Evolutionary conservation across 345 rosid species (phyloP).

Genomic region (Camelina hispida): DNA sequence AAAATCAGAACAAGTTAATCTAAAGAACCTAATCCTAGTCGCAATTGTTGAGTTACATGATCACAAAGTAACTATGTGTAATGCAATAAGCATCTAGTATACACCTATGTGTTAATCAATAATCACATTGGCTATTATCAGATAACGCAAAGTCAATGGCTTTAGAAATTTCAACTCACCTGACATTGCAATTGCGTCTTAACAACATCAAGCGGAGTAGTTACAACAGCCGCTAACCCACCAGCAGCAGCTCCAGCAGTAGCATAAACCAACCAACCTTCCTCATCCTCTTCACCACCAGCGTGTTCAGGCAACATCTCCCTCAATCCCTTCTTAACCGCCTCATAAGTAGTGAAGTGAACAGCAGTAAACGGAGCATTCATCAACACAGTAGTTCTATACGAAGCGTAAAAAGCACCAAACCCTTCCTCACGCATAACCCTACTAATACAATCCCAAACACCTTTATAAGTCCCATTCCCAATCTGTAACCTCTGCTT

Average conservation of each 20-base stretch:
- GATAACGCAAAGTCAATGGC: background rate
- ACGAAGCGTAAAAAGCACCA: constrained; percentile 90
- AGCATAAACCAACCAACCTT: constrained; percentile 75
- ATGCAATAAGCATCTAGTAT: constrained; percentile 3
- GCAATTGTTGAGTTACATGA: background rate
- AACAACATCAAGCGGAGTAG: constrained; percentile 53
- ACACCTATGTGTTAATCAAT: background rate
- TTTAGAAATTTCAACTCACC: constrained; percentile 51
- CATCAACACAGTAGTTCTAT: constrained; percentile 94
- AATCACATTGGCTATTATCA: constrained; percentile 23
- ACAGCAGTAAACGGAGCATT: constrained; percentile 96
- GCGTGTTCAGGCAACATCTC: constrained; percentile 78
- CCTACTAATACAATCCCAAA: constrained; percentile 76
- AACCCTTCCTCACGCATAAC: constrained; percentile 82
- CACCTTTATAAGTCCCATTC: constrained; percentile 65
- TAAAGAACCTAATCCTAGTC: background rate
- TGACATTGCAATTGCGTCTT: constrained; percentile 91
- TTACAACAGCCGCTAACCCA: constrained; percentile 56
- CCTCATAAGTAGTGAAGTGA: constrained; percentile 93
- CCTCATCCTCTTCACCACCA: constrained; percentile 58
- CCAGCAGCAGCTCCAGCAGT: constrained; percentile 99
- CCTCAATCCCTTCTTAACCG: constrained; percentile 68
- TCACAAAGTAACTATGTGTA: background rate
- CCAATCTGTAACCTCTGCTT: constrained; percentile 95
- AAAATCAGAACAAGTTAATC: background rate